Conservation (phyloP, 2,329 filamentous ascomycete genomes). For the Colletotrichum cuscutae region DNA sequence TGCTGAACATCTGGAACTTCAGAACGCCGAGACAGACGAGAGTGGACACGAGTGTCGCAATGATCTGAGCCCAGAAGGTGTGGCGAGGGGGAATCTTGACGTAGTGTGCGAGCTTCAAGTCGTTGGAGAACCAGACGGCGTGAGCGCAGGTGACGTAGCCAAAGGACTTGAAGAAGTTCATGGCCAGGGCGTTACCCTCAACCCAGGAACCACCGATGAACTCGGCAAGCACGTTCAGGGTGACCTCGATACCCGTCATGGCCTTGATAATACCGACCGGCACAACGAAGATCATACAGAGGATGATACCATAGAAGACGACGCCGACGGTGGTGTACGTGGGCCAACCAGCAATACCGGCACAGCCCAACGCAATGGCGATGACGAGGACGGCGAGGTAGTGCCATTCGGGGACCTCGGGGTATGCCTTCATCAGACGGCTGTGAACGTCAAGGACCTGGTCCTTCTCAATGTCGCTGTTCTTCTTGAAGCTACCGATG, state of each 20-base stretch:
- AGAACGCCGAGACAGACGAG: constrained; percentile 62
- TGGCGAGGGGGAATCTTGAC: constrained; percentile 71
- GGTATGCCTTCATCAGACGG: constrained; percentile 56
- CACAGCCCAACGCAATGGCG: constrained; percentile 57
- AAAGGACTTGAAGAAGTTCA: constrained; percentile 66
- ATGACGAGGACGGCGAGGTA: constrained; percentile 54
- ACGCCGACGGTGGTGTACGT: constrained; percentile 62
- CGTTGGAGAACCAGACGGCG: constrained; percentile 39
- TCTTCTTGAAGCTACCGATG: constrained; percentile 55
- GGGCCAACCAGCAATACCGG: constrained; percentile 58
- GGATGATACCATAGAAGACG: constrained; percentile 60
- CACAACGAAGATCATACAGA: constrained; percentile 62
- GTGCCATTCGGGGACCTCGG: constrained; percentile 66
- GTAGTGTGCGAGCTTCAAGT: constrained; percentile 63
- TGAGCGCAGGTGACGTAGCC: constrained; percentile 46
- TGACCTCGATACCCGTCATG: constrained; percentile 63
- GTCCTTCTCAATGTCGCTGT: constrained; percentile 47
- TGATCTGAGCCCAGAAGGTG: constrained; percentile 68
- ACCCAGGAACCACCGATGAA: constrained; percentile 63
- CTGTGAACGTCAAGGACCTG: constrained; percentile 57
- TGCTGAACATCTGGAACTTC: constrained; percentile 53
- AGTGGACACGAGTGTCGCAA: constrained; percentile 63
- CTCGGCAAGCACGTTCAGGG: constrained; percentile 63
- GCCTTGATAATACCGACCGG: constrained; percentile 64
- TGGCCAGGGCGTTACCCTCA: constrained; percentile 60